phyloP scores from a whole-genome alignment of 2,329 filamentous ascomycete genomes.

The Erysiphe pulchra region DNA sequence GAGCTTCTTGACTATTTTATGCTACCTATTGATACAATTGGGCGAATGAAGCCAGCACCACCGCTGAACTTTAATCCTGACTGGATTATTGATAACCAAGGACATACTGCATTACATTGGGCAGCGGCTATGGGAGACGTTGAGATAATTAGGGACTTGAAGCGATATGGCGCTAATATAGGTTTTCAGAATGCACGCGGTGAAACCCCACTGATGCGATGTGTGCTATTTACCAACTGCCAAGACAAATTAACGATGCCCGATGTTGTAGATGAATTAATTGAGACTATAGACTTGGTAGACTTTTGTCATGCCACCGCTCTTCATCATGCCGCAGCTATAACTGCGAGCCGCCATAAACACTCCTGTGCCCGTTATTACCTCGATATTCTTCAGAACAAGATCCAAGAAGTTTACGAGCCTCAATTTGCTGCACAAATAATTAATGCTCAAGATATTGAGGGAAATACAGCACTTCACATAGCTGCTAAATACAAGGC shows the following conservation, averaged over 20 bases:
- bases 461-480: constrained; percentile 68
- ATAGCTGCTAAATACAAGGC: constrained; percentile 59
- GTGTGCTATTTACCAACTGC: constrained; percentile 90
- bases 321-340: constrained; percentile 24
- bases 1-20: constrained; percentile 92
- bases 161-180: constrained; percentile 52
- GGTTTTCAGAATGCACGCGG: constrained; percentile 44
- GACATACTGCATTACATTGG: constrained; percentile 88
- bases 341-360: constrained; percentile 60
- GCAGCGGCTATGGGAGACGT: constrained; percentile 92
- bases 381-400: constrained; percentile 71
- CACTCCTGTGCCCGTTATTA: constrained; percentile 83
- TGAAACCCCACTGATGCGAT: constrained; percentile 84
- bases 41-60: constrained; percentile 37
- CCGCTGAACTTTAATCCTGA: constrained; percentile 73
- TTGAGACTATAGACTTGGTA: constrained; percentile 52
- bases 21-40: constrained; percentile 37
- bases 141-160: constrained; percentile 68
- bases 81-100: constrained; percentile 77
- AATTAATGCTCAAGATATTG: constrained; percentile 58
- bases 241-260: constrained; percentile 85
- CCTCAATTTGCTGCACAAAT: constrained; percentile 53
- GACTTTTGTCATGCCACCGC: constrained; percentile 28
- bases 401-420: constrained; percentile 52
- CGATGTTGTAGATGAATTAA: constrained; percentile 55